Evolutionary conservation across 306 rosid species (phyloP), one percentile per base, ranked within the genome.

Genomic region (Medicago ruthenica): DNA sequence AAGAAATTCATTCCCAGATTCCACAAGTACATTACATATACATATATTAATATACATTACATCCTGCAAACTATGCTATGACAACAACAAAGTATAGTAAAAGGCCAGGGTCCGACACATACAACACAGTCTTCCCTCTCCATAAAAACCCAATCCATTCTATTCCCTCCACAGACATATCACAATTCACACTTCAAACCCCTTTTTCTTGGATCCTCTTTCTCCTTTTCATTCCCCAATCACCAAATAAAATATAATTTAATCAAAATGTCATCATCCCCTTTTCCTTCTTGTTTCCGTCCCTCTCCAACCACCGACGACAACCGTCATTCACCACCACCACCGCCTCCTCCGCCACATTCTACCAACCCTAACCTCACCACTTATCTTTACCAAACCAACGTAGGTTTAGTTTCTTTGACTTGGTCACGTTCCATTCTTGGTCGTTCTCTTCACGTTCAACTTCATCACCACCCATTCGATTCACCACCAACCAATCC

Each of bases 371-470:
- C 98, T 11, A 88, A 92, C 73, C 89, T 95, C 44, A 79, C 96
- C 57, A 89, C 98, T 50, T 88, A 88, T 22, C 86, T 95, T 61
- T 95, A 89, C 91, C 88, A 92, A 78, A 92, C 99, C 12, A 82
- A 84, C 66, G 51, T 78, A 31, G 99, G 97, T 10, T 69, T 86
- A 6, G 87, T 95, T 27, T 85, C 97, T 8, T 81, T 92, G 8
- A 90, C 97, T 0, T 95, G 99, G 99, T 92, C 98, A 1, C 96
- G 96, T 69, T 87, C 97, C 77, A 82, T 92, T 61, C 67, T 95
- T 0, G 91, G 97, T 17, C 97, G 95, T 44, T 90, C 97, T 39
- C 96, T 95, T 79, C 96, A 87, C 74, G 78, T 95, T 50, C 78
- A 84, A 44, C 87, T 90, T 50, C 89, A 85, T 20, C 82, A 79